Conservation (phyloP, 2,329 filamentous ascomycete genomes). For the Talaromyces sp. region DNA sequence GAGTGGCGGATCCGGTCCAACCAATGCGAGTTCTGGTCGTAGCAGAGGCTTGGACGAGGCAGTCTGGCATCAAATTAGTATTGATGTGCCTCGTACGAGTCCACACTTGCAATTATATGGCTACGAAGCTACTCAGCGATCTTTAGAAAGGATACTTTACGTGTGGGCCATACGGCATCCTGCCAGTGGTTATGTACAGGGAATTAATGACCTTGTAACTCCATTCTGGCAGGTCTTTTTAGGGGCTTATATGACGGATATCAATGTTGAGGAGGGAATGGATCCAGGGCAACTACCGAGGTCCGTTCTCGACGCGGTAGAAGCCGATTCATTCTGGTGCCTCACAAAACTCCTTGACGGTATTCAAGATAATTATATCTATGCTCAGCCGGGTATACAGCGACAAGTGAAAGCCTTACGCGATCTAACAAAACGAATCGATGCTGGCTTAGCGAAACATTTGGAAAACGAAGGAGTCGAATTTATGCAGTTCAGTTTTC, state of each 20-base stretch:
- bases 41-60: conserved; percentile 84
- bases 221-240: conserved; percentile 98
- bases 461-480: conserved; percentile 87
- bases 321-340: conserved; percentile 98
- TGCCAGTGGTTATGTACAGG: conserved; percentile 95
- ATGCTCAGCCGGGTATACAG: conserved; percentile 93
- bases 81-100: conserved; percentile 93
- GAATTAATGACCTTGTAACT: conserved; percentile 95
- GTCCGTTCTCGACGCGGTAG: conserved; percentile 88
- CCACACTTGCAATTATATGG: conserved; percentile 92
- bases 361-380: conserved; percentile 98
- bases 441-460: conserved; percentile 76
- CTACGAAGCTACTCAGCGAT: conserved; percentile 92
- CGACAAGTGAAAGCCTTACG: conserved; percentile 83
- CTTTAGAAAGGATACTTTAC: conserved; percentile 89
- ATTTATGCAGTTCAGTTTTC: conserved; percentile 98
- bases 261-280: conserved; percentile 89
- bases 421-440: conserved; percentile 86
- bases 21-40: conserved; percentile 45
- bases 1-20: conserved; percentile 32
- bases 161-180: conserved; percentile 97
- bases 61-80: conserved; percentile 99
- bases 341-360: conserved; percentile 96
- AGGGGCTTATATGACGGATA: conserved; percentile 89
- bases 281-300: conserved; percentile 90